Evolutionary conservation across 805 yeast genomes (phyloP).

Genomic region (Yarrowia sp.): DNA sequence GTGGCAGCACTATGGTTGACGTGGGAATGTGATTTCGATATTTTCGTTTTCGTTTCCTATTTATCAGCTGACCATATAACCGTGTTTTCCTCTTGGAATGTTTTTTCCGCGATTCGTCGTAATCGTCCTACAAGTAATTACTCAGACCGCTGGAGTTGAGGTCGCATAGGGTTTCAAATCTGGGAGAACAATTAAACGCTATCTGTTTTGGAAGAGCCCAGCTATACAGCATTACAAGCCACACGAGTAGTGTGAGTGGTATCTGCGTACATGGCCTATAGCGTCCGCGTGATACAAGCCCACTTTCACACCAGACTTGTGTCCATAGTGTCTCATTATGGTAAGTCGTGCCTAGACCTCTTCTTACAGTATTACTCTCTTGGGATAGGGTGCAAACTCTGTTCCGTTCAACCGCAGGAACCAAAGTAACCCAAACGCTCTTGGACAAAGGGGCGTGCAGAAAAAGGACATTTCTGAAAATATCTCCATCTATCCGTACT

Average conservation of each 20-base stretch:
- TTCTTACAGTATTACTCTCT: neutral
- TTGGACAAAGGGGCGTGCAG: neutral
- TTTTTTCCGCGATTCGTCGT: too few species aligned
- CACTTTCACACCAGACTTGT: too few species aligned
- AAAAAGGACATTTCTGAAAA: neutral
- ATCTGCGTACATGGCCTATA: too few species aligned
- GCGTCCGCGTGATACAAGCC: too few species aligned
- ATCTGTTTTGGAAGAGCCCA: neutral
- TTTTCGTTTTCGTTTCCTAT: neutral
- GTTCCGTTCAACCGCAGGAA: conserved; percentile 20
- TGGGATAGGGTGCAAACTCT: conserved; percentile 7
- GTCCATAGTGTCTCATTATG: too few species aligned
- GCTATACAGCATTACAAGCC: too few species aligned
- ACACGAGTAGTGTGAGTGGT: too few species aligned
- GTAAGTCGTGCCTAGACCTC: too few species aligned
- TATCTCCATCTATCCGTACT: too few species aligned
- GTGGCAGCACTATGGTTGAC: neutral
- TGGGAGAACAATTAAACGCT: conserved; percentile 24
- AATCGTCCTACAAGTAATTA: too few species aligned
- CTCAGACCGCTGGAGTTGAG: neutral
- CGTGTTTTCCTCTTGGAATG: too few species aligned
- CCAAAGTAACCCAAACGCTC: neutral
- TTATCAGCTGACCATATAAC: neutral
- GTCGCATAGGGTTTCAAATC: neutral
- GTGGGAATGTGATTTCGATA: neutral